Conservation (phyloP, 2,329 filamentous ascomycete genomes). For the Emergomyces africanus region DNA sequence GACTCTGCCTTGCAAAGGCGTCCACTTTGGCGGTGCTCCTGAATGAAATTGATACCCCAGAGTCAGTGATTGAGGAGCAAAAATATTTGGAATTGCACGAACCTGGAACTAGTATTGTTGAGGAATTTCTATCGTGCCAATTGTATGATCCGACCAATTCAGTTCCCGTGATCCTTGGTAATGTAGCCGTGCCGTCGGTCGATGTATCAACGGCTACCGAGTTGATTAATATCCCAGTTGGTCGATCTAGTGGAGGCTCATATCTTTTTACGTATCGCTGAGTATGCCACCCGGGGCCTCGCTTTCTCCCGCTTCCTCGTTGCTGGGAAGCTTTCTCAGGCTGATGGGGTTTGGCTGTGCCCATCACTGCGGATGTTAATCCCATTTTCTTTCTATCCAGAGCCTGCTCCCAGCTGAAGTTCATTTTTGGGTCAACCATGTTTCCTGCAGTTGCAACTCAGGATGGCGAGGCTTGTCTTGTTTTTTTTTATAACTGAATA, state of each 20-base stretch:
- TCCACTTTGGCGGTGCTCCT: constrained; percentile 43
- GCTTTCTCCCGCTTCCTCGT: background rate
- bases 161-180: constrained; percentile 25
- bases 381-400: constrained; percentile 1
- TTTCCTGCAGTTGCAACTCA: background rate
- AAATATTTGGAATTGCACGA: constrained; percentile 4
- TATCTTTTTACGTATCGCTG: background rate
- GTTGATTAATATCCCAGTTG: background rate
- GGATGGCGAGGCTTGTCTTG: background rate
- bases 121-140: constrained; percentile 29
- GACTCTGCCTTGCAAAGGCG: constrained; percentile 24
- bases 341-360: background rate
- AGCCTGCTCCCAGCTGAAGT: constrained; percentile 4
- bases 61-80: background rate
- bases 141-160: constrained; percentile 41
- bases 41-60: background rate
- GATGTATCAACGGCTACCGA: background rate
- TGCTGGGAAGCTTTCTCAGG: background rate
- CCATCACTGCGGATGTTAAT: background rate
- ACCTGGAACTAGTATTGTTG: constrained; percentile 37
- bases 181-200: background rate
- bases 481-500: background rate
- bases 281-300: background rate
- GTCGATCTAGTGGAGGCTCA: background rate
- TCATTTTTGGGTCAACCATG: background rate